phyloP scores from a whole-genome alignment of 257 asterid species.

The Coffea canephora region DNA sequence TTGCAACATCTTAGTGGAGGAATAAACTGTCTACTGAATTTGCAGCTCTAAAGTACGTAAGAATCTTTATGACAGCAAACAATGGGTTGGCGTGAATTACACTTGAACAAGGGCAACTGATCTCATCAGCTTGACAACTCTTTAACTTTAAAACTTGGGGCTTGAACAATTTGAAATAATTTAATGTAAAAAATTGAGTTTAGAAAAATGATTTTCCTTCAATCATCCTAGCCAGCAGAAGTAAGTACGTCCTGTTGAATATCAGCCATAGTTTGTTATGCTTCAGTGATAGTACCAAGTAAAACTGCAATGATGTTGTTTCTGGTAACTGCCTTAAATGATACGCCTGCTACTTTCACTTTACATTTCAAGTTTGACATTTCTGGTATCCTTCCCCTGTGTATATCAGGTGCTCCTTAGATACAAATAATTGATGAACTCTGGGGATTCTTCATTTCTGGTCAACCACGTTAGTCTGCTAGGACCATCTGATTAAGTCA shows the following conservation, averaged over 20 bases:
- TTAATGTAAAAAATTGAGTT: neutral
- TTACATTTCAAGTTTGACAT: neutral
- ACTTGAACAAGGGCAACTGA: neutral
- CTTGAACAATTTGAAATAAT: neutral
- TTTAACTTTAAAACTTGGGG: neutral
- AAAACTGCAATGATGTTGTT: neutral
- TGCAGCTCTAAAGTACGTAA: neutral
- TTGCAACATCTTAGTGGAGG: neutral
- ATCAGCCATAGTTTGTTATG: neutral
- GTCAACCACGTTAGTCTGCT: neutral
- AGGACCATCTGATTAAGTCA: neutral
- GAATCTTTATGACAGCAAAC: neutral
- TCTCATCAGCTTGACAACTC: neutral
- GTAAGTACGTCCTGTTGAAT: neutral
- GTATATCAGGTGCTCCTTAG: neutral
- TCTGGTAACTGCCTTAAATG: neutral
- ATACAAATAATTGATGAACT: neutral
- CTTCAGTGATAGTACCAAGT: neutral
- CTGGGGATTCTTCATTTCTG: neutral
- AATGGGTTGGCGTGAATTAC: neutral
- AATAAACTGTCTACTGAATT: neutral
- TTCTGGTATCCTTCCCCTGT: neutral
- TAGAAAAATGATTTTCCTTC: neutral
- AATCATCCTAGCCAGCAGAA: neutral
- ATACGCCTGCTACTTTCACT: neutral